A percentile compares a stretch with the other conserved stretches of the same genome.
These are phyloP conservation scores for Acer campestre DNA, from an alignment of 345 rosid genomes.

Conservation along the genomic window DNA sequence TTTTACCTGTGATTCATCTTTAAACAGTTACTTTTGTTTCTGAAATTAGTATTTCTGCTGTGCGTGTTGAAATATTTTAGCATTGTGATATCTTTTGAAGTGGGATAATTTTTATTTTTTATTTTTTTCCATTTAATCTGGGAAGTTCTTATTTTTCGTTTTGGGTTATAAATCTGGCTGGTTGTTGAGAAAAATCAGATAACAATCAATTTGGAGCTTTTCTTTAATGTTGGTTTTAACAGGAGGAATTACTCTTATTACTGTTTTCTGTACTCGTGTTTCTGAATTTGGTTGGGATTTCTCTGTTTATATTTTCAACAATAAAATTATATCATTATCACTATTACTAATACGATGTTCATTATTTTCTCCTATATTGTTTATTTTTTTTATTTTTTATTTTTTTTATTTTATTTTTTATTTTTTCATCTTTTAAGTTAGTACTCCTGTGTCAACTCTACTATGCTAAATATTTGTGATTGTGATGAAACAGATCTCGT, in stretches of 20 bases:
- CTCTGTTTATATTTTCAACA: too few species aligned
- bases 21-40: neutral
- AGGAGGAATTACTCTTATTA: neutral
- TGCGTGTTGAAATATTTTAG: neutral
- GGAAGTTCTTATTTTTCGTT: neutral
- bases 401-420: too few species aligned
- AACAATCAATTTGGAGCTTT: neutral
- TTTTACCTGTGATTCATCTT: neutral
- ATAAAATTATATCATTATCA: neutral
- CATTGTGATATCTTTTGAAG: slow-evolving; percentile 1
- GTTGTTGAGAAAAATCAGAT: neutral
- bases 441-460: neutral
- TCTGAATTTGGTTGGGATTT: neutral
- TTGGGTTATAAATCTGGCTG: neutral
- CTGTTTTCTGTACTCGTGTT: neutral
- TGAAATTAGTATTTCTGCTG: neutral
- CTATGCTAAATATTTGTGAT: neutral
- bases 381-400: too few species aligned
- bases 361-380: slow-evolving; percentile 11
- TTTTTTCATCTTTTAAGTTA: neutral
- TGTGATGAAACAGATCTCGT: slow-evolving; percentile 44
- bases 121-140: neutral
- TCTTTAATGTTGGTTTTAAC: neutral
- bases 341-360: neutral
- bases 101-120: neutral